phyloP scores from a whole-genome alignment of 805 yeast genomes.

The Cyberlindnera euphorbiae region DNA sequence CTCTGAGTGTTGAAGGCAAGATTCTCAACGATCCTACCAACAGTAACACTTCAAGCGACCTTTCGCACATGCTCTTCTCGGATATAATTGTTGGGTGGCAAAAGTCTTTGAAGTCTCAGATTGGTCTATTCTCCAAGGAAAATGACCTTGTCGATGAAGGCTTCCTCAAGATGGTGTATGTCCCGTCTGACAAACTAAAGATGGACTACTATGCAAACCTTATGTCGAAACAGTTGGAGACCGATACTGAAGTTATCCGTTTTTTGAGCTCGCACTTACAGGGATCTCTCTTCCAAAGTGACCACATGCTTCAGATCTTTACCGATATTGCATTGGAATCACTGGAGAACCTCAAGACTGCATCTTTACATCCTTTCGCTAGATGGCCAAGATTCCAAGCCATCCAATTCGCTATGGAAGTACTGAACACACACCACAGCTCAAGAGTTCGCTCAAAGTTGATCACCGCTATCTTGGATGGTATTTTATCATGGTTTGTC shows the following conservation, averaged over 20 bases:
- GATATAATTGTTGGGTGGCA: constrained; percentile 72
- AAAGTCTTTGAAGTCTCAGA: constrained; percentile 47
- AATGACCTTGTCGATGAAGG: constrained; percentile 58
- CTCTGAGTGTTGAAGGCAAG: constrained; percentile 69
- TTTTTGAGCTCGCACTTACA: constrained; percentile 75
- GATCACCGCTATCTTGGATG: constrained; percentile 48
- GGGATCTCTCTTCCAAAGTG: constrained; percentile 69
- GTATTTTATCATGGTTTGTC: constrained; percentile 76
- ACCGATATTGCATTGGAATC: constrained; percentile 57
- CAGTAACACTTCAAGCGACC: constrained; percentile 3
- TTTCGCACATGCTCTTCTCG: constrained; percentile 56
- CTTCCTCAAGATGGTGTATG: constrained; percentile 75
- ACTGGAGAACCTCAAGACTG: constrained; percentile 44
- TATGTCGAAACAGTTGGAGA: constrained; percentile 48
- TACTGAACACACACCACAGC: constrained; percentile 49
- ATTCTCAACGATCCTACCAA: constrained; percentile 81
- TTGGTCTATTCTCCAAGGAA: constrained; percentile 60
- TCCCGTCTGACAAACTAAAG: constrained; percentile 69
- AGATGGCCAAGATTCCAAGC: constrained; percentile 72
- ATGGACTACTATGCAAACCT: constrained; percentile 47
- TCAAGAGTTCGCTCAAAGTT: constrained; percentile 43
- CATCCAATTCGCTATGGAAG: constrained; percentile 59
- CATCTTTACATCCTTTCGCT: constrained; percentile 81
- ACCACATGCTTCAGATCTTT: constrained; percentile 62
- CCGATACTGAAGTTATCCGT: constrained; percentile 65